Base-by-base conservation (phyloP, 257 asterid species). In the Ehretia macrophylla region DNA sequence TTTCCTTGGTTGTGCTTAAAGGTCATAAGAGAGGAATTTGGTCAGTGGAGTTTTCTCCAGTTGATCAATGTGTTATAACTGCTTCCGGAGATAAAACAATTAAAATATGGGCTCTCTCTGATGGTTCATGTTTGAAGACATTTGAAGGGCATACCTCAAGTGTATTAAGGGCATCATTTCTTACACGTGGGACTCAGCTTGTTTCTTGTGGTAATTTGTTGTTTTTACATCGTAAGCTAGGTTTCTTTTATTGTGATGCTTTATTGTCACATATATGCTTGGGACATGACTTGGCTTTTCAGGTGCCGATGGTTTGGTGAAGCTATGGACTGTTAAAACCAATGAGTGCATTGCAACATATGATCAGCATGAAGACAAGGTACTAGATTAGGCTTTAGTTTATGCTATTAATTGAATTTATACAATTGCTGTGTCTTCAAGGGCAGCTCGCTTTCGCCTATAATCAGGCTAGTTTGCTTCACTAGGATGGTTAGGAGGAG, bases 1-100 rank as follows among this genome's bases (percentile, higher is more conserved):
- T 83, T 66, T 80, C 85, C 39, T 83, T 86, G 60, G 84, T 72
- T 69, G 79, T 68, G 51, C 90, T 93, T 57, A 86, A 75, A 79
- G 99, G 99, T 62, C 99, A 93, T 72, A 93, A 85, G 80, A 80
- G 97, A 74, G 97, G 97, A 62, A 78, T 93, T 67, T 89, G 95
- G 91, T 93, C 99, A 14, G 99, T 93, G 72, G 99, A 93, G 80
- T 93, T 93, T 74, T 93, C 99, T 73, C 99, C 99, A 8, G 97
- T 93, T 60, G 99, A 93, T 70, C 95, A 85, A 67, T 89, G 96
- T 65, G 95, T 93, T 64, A 78, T 93, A 62, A 93, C 99, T 60
- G 88, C 99, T 39, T 93, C 99, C 32, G 96, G 95, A 68, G 99
- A 93, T 76, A 86, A 85, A 75, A 89, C 97, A 14, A 68, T 93